Percentiles rank a stretch among this genome's conserved stretches.
These are phyloP conservation scores for Bimuria novae-zelandiae DNA, from an alignment of 2,329 filamentous ascomycete species.

Conservation along the genomic window DNA sequence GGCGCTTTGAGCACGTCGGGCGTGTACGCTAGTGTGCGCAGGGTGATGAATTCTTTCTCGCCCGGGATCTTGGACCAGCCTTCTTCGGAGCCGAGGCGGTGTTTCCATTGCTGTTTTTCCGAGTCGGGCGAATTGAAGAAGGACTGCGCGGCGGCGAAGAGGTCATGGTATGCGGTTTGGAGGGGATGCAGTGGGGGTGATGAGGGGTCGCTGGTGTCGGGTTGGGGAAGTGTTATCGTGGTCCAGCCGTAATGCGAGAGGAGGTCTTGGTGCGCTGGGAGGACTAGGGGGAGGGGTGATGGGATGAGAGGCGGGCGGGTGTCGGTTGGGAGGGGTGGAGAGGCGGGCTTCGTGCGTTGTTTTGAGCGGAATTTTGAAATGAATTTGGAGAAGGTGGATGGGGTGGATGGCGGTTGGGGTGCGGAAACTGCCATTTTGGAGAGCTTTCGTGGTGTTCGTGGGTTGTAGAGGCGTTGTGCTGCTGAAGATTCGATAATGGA, in stretches of 20 bases:
- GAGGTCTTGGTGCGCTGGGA: slow-evolving; percentile 37
- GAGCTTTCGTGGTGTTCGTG: background rate
- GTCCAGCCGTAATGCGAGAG: slow-evolving; percentile 43
- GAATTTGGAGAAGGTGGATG: slow-evolving; percentile 36
- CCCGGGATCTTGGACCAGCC: slow-evolving; percentile 42
- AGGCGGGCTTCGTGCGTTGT: background rate
- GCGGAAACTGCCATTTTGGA: slow-evolving; percentile 26
- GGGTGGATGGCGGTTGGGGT: slow-evolving; percentile 17
- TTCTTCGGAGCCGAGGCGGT: slow-evolving; percentile 41
- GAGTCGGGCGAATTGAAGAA: slow-evolving; percentile 37
- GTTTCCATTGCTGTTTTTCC: slow-evolving; percentile 38
- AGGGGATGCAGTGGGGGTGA: slow-evolving; percentile 31
- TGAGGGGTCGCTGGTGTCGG: background rate
- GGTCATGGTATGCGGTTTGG: slow-evolving; percentile 31
- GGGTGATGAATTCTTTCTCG: slow-evolving; percentile 47
- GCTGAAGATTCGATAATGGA: too few species aligned
- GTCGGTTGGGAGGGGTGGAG: slow-evolving; percentile 10
- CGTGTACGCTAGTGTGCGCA: slow-evolving; percentile 37
- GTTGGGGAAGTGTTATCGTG: slow-evolving; percentile 38
- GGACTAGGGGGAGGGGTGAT: slow-evolving; percentile 36
- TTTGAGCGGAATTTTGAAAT: slow-evolving; percentile 34
- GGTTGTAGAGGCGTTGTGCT: too few species aligned
- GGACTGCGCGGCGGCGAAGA: slow-evolving; percentile 35
- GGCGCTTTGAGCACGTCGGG: slow-evolving; percentile 37
- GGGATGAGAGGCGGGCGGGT: slow-evolving; percentile 26